Base-by-base conservation (phyloP, 2,329 filamentous ascomycete genomes). In the Pseudogymnoascus sp. region DNA sequence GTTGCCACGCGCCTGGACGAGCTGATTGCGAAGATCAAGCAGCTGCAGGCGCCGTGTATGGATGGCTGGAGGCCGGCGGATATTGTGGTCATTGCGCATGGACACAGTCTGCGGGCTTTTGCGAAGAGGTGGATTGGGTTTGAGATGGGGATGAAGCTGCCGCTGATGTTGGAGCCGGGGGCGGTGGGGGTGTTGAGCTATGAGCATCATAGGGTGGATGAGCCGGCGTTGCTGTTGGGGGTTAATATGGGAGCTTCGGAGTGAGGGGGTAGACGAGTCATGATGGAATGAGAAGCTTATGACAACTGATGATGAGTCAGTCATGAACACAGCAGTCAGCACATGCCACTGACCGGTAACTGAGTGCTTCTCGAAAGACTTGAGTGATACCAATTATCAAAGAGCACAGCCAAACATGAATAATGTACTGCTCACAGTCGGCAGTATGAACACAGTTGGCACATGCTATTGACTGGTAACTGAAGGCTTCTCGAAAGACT, bases 61-160 rank as follows among this genome's bases (percentile, higher is more conserved):
- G 31, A 56, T 56, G 77, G 31, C 77, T 75, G 7, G 72, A 77
- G 72, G 66, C 83, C 74, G n/a, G 77, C 83, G 14, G 90, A 93
- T 74, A 84, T 93, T 16, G 75, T 93, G 28, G 80, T 96, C 56
- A 91, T 97, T 5, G 92, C 91, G 21, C 92, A 97, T 73, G 92
- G 92, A 0, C 92, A 96, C 76, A 93, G 96, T 63, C 77, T 97
- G 61, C 82, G 92, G n/a, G 90, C 91, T 0, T 91, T 97, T 74
- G 92, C 92, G 5, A 90, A 93, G 79, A 82, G 92, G 31, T 97
- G 92, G 92, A 82, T 87, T 0, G 84, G 85, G 0, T 89, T 89
- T 77, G 80, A 83, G 11, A 78, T 97, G 64, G 82, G 84, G 62
- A 87, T 91, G 60, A 91, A 89, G 7, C 89, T 91, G 40, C 84